A percentile compares a stretch with the other conserved stretches of the same genome.
These are phyloP conservation scores for Cyberlindnera subsufficiens DNA, from an alignment of 805 yeast genomes.

Conservation along the genomic window DNA sequence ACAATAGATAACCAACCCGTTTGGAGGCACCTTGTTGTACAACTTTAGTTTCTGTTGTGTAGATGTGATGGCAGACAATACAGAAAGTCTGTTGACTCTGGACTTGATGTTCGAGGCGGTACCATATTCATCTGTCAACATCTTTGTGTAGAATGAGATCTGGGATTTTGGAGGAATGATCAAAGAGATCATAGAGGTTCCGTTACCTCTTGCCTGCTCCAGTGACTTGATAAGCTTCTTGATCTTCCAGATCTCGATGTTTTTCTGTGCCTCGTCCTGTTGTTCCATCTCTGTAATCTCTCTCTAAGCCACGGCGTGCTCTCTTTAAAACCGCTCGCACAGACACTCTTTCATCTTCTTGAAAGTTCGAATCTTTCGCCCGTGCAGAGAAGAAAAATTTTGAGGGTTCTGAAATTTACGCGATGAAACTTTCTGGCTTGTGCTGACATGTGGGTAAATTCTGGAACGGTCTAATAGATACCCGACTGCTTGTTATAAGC, in stretches of 20 bases:
- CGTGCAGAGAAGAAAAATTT: background rate
- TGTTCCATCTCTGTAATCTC: constrained; percentile 16
- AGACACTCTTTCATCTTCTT: too few species aligned
- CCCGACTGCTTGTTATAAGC: too few species aligned
- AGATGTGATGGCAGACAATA: constrained; percentile 93
- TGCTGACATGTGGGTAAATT: too few species aligned
- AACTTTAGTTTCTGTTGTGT: constrained; percentile 95
- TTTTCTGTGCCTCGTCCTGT: constrained; percentile 80
- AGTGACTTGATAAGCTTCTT: constrained; percentile 86
- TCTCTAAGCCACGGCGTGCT: background rate
- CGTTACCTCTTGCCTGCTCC: constrained; percentile 94
- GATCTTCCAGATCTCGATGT: constrained; percentile 98
- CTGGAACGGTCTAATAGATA: too few species aligned
- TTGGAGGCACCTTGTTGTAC: constrained; percentile 84
- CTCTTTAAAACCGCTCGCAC: too few species aligned
- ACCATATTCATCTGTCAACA: constrained; percentile 97
- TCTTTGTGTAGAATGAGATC: constrained; percentile 78
- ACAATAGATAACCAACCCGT: constrained; percentile 94
- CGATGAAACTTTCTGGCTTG: background rate
- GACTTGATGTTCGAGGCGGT: constrained; percentile 98
- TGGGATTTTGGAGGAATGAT: constrained; percentile 96
- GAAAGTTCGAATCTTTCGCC: background rate
- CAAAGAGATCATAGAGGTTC: constrained; percentile 97
- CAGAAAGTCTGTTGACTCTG: constrained; percentile 93
- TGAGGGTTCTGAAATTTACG: background rate